A percentile compares a stretch with the other conserved stretches of the same genome.
These are phyloP conservation scores for Xylaria sp. DNA, from an alignment of 2,329 filamentous ascomycete species.

Conservation along the genomic window DNA sequence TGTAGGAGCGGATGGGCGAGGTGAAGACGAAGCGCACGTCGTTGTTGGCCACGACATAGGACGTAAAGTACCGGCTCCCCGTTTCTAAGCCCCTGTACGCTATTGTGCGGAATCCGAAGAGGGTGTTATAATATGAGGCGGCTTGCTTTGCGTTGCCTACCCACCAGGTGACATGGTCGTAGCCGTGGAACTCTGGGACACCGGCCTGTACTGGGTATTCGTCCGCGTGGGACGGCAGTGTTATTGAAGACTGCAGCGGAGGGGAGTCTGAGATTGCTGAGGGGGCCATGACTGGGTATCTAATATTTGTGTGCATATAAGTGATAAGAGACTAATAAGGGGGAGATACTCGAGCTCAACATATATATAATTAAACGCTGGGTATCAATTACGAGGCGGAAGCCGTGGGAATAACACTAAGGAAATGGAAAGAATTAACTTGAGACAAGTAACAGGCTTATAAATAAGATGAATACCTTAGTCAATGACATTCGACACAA, in stretches of 20 bases:
- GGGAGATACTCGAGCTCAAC: background rate
- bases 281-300: constrained; percentile 64
- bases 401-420: background rate
- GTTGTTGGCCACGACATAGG: constrained; percentile 84
- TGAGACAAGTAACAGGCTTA: constrained; percentile 12
- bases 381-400: constrained; percentile 6
- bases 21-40: constrained; percentile 85
- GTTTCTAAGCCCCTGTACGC: constrained; percentile 92
- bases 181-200: constrained; percentile 76
- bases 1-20: constrained; percentile 76
- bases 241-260: constrained; percentile 56
- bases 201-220: constrained; percentile 65
- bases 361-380: constrained; percentile 14
- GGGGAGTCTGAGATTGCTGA: constrained; percentile 66
- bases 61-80: constrained; percentile 81
- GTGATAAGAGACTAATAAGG: constrained; percentile 1
- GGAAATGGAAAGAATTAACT: background rate
- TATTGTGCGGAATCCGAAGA: constrained; percentile 85
- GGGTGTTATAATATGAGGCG: constrained; percentile 85
- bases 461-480: constrained; percentile 1
- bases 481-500: constrained; percentile 4
- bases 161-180: constrained; percentile 95
- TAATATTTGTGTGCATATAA: background rate
- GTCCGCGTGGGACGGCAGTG: constrained; percentile 57
- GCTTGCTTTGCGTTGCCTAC: constrained; percentile 98